Evolutionary conservation across 805 yeast genomes (phyloP).

Genomic region (Sugiyamaella floridensis): DNA sequence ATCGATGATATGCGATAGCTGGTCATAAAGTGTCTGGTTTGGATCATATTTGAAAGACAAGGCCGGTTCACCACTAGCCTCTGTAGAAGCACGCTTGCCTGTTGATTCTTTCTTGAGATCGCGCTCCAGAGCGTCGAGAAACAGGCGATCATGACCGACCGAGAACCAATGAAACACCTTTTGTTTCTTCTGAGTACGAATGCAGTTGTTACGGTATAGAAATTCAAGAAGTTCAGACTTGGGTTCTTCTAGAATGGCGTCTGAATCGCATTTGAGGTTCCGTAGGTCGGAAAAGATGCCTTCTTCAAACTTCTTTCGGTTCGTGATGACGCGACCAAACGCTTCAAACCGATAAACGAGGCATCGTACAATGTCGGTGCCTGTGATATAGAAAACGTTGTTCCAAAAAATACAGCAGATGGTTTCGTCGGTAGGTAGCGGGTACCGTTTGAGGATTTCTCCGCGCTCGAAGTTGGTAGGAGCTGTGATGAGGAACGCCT

Average conservation of each 20-base stretch:
- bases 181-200: conserved; percentile 92
- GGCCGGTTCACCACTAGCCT: conserved; percentile 71
- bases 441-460: conserved; percentile 80
- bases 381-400: conserved; percentile 81
- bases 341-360: conserved; percentile 81
- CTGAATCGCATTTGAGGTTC: conserved; percentile 68
- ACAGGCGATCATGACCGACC: conserved; percentile 86
- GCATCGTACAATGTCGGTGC: conserved; percentile 93
- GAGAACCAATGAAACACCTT: conserved; percentile 96
- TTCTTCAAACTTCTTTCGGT: conserved; percentile 92
- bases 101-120: conserved; percentile 72
- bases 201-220: conserved; percentile 75
- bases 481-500: conserved; percentile 84
- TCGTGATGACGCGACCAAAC: conserved; percentile 78
- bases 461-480: conserved; percentile 91
- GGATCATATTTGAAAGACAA: conserved; percentile 61
- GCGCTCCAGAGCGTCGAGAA: conserved; percentile 89
- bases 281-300: conserved; percentile 90
- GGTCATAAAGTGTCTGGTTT: conserved; percentile 31
- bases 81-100: conserved; percentile 61
- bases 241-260: conserved; percentile 83
- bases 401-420: conserved; percentile 95
- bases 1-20: conserved; percentile 26
- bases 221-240: conserved; percentile 78
- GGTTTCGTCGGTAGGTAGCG: conserved; percentile 80